phyloP scores from a whole-genome alignment of 768 basidiomycete genomes.

The Strobilomyces confusus region DNA sequence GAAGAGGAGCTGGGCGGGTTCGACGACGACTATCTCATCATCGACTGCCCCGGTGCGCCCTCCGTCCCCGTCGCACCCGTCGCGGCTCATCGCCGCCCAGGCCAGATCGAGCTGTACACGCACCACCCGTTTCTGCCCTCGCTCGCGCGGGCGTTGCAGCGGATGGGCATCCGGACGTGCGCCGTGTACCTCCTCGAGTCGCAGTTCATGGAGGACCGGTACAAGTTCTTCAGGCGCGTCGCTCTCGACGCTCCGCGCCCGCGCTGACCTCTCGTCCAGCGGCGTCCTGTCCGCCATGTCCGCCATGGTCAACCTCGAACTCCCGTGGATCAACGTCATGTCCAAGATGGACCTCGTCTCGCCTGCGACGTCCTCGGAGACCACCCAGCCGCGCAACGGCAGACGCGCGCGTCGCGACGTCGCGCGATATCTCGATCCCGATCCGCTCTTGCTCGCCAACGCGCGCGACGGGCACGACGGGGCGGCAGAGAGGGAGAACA shows the following conservation, averaged over 20 bases:
- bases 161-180: constrained; percentile 81
- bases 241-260: not conserved
- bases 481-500: constrained; percentile 50
- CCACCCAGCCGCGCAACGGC: constrained; percentile 65
- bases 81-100: constrained; percentile 35
- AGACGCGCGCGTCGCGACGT: constrained; percentile 73
- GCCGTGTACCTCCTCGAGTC: constrained; percentile 93
- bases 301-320: constrained; percentile 96
- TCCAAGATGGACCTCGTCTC: constrained; percentile 99
- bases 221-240: constrained; percentile 89
- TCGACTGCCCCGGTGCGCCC: constrained; percentile 80
- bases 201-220: constrained; percentile 99
- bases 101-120: constrained; percentile 98
- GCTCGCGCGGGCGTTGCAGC: constrained; percentile 70
- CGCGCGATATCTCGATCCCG: constrained; percentile 94
- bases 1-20: constrained; percentile 93
- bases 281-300: constrained; percentile 98
- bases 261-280: constrained; percentile 27
- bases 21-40: constrained; percentile 92
- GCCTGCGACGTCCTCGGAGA: constrained; percentile 22
- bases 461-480: constrained; percentile 47
- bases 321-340: constrained; percentile 97
- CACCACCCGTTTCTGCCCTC: constrained; percentile 96
- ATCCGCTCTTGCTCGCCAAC: constrained; percentile 78
- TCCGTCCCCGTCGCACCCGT: not conserved